phyloP scores from a whole-genome alignment of 1,284 basidiomycete species.

The Tilletia horrida region DNA sequence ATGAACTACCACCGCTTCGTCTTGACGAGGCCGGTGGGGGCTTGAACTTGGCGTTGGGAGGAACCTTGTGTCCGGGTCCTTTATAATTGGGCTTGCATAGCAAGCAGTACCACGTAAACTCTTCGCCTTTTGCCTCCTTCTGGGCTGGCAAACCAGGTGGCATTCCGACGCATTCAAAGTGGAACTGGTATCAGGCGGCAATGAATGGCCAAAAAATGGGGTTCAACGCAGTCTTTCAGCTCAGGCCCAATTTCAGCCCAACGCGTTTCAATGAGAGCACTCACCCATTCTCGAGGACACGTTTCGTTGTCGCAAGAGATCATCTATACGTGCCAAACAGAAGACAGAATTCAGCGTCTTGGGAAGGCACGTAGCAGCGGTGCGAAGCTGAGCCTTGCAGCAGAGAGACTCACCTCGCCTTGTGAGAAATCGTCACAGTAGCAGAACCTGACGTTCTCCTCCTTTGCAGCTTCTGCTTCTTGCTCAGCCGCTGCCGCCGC shows the following conservation, averaged over 20 bases:
- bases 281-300: constrained; percentile 58
- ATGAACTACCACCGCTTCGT: too few species aligned
- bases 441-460: constrained; percentile 56
- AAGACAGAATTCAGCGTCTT: too few species aligned
- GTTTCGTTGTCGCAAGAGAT: constrained; percentile 58
- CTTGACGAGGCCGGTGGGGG: neutral
- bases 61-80: constrained; percentile 36
- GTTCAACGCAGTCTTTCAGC: neutral
- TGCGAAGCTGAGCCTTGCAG: neutral
- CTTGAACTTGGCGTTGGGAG: constrained; percentile 22
- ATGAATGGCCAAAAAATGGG: neutral
- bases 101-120: constrained; percentile 49
- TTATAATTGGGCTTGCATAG: constrained; percentile 46
- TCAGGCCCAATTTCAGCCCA: neutral
- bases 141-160: constrained; percentile 27
- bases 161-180: constrained; percentile 49
- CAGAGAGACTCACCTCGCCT: constrained; percentile 54
- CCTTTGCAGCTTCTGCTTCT: neutral
- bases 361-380: neutral
- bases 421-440: constrained; percentile 59
- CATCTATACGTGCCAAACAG: too few species aligned
- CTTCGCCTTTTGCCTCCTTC: constrained; percentile 31
- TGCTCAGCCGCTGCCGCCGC: neutral
- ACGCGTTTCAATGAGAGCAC: neutral
- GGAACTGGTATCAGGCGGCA: constrained; percentile 31